phyloP scores from a whole-genome alignment of 768 basidiomycete species.

The Chlorophyllum brunneum region DNA sequence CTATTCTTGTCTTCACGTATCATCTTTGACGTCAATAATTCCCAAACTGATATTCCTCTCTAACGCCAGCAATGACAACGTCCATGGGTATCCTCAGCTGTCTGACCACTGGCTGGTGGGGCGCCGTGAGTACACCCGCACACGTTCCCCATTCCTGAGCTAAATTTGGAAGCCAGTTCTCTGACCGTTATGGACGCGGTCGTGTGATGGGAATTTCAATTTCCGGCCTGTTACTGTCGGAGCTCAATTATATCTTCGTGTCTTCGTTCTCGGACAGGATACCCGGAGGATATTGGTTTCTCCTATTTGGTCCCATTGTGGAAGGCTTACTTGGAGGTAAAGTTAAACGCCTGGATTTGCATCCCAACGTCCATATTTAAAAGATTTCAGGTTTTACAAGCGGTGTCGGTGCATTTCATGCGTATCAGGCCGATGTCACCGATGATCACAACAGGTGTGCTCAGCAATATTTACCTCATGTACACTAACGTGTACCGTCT shows the following conservation, averaged over 20 bases:
- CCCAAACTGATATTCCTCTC: not conserved
- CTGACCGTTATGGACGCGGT: constrained; percentile 75
- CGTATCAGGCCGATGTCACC: constrained; percentile 69
- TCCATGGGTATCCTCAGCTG: constrained; percentile 71
- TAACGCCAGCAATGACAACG: constrained; percentile 50
- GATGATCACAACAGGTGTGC: constrained; percentile 48
- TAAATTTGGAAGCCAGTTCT: constrained; percentile 42
- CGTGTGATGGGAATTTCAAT: constrained; percentile 58
- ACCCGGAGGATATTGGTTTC: constrained; percentile 82
- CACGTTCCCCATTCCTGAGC: constrained; percentile 2
- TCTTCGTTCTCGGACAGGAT: constrained; percentile 51
- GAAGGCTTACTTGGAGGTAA: constrained; percentile 74
- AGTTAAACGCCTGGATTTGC: constrained; percentile 16
- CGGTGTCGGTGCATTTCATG: constrained; percentile 49
- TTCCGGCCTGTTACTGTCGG: constrained; percentile 56
- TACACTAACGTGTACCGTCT: not conserved
- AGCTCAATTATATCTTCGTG: constrained; percentile 66
- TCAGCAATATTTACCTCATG: not conserved
- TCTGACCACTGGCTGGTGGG: constrained; percentile 85
- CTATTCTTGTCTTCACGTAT: constrained; percentile 1
- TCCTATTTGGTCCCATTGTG: constrained; percentile 58
- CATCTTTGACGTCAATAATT: constrained; percentile 10
- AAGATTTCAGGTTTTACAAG: constrained; percentile 43
- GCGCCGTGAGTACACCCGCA: constrained; percentile 47
- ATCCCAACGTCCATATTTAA: not conserved